Evolutionary conservation across 2,329 filamentous ascomycete genomes (phyloP).

Genomic region (Trichoderma aggressivum): DNA sequence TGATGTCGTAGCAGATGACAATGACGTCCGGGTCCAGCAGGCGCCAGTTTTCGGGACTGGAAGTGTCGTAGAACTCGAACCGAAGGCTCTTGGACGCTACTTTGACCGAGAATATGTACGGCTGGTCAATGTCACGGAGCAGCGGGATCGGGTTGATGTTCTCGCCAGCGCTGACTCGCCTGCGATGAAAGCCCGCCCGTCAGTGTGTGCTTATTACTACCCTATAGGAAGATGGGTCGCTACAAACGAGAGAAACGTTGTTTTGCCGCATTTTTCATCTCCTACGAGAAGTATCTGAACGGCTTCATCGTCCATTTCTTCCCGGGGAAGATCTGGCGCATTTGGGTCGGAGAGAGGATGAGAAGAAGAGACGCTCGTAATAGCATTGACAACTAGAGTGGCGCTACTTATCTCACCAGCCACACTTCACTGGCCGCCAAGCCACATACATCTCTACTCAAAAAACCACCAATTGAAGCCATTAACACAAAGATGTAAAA

Average conservation of each 20-base stretch:
- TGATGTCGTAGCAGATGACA: constrained; percentile 61
- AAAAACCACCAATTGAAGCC: not conserved
- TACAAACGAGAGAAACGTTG: constrained; percentile 59
- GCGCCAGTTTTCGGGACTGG: constrained; percentile 56
- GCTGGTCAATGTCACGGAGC: constrained; percentile 58
- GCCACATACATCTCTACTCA: not conserved
- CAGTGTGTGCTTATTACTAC: not conserved
- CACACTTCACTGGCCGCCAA: not conserved
- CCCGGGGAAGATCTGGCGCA: not conserved
- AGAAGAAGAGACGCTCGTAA: not conserved
- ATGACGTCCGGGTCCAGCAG: constrained; percentile 56
- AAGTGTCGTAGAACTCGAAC: constrained; percentile 59
- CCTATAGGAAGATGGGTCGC: not conserved
- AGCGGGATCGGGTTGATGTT: constrained; percentile 43
- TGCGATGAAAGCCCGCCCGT: constrained; percentile 26
- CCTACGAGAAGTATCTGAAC: constrained; percentile 58
- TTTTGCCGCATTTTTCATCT: constrained; percentile 58
- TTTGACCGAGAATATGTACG: constrained; percentile 56
- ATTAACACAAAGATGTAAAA: not conserved
- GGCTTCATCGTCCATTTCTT: constrained; percentile 46
- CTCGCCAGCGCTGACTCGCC: constrained; percentile 50
- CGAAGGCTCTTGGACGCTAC: constrained; percentile 41
- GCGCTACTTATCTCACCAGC: constrained; percentile 13
- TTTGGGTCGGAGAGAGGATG: not conserved
- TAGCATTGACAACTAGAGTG: not conserved